Conservation (phyloP, 179 eudicot genomes). For the Beta lomatogona region DNA sequence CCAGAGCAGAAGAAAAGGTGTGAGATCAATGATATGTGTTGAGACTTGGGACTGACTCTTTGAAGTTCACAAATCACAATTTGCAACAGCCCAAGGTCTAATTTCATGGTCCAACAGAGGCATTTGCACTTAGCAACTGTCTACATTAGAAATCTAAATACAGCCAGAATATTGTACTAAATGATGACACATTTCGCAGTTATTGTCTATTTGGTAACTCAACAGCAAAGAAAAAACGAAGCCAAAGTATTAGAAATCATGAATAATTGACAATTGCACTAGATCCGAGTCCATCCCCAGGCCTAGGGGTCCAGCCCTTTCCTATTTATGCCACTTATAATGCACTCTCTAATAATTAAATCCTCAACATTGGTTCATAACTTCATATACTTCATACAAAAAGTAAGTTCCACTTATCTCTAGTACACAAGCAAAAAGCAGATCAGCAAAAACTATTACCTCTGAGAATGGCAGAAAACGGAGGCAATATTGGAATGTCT, state of each 20-base stretch:
- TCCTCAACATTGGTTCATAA: neutral
- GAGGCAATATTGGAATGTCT: constrained; percentile 83
- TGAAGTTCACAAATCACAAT: neutral
- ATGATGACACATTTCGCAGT: neutral
- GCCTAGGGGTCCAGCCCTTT: neutral
- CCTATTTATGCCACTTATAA: neutral
- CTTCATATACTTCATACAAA: too few species aligned
- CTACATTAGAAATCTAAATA: neutral
- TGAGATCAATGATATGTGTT: neutral
- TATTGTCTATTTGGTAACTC: neutral
- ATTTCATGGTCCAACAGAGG: neutral
- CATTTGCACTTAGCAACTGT: constrained; percentile 1
- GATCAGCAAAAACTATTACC: constrained; percentile 41
- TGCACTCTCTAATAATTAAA: neutral
- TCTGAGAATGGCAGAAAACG: constrained; percentile 71
- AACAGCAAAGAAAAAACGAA: neutral
- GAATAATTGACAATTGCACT: neutral
- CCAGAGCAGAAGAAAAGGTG: neutral
- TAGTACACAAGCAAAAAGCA: neutral
- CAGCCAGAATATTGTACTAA: neutral
- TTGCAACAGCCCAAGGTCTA: neutral
- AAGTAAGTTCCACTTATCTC: neutral
- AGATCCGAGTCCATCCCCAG: neutral
- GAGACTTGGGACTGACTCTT: neutral
- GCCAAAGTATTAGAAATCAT: neutral